Conservation (phyloP, 768 basidiomycete genomes). For the Suillus subluteus region DNA sequence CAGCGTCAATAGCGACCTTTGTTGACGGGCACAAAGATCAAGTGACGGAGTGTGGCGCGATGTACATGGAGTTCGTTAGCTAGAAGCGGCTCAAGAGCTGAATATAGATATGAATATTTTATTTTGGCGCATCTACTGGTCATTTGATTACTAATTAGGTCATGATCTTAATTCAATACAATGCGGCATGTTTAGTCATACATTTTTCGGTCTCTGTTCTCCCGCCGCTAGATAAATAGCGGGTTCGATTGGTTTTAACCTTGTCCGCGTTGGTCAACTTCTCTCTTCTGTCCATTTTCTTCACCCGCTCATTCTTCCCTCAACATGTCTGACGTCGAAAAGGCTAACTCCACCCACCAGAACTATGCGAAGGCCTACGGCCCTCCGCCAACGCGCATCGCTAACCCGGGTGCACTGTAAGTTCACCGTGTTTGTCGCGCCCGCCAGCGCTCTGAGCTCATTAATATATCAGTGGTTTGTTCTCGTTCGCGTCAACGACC, state of each 20-base stretch:
- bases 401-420: slow-evolving; percentile 54
- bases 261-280: background rate
- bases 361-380: slow-evolving; percentile 19
- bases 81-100: background rate
- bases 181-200: slow-evolving; percentile 4
- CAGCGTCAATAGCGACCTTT: background rate
- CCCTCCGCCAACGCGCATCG: slow-evolving; percentile 43
- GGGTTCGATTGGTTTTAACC: background rate
- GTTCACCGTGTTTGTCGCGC: slow-evolving; percentile 6
- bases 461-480: slow-evolving; percentile 59
- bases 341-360: slow-evolving; percentile 28
- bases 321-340: slow-evolving; percentile 43
- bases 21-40: background rate
- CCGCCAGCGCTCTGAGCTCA: background rate
- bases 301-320: background rate
- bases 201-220: background rate
- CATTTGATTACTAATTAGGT: background rate
- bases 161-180: too few species aligned
- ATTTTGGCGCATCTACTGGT: too few species aligned
- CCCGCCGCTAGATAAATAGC: background rate
- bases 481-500: slow-evolving; percentile 84
- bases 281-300: background rate
- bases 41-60: background rate
- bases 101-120: too few species aligned
- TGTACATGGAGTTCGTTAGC: background rate